Percentiles rank a stretch among this genome's conserved stretches.
Conservation (phyloP, 179 eudicot genomes). For the Spinacia oleracea region DNA sequence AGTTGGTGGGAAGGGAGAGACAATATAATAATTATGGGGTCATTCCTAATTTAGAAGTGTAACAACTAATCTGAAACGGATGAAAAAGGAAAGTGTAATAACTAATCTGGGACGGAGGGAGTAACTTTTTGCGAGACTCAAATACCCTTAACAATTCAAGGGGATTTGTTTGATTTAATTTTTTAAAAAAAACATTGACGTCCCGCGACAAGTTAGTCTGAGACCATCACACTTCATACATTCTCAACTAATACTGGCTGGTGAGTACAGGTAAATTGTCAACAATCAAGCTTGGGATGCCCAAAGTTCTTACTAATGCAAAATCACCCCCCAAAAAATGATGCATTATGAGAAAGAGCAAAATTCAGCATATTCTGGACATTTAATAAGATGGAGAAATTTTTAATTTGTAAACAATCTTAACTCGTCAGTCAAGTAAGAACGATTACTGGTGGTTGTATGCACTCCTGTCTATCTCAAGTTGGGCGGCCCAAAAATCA, state of each 20-base stretch:
- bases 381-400: background rate
- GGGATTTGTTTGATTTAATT: no score
- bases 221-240: no score
- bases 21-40: no score
- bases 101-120: no score
- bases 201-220: background rate
- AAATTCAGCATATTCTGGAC: background rate
- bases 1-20: no score
- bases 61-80: no score
- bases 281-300: background rate
- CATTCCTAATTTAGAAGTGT: no score
- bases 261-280: background rate
- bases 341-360: background rate
- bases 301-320: background rate
- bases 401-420: background rate
- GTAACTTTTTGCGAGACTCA: background rate
- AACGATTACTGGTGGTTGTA: conserved; percentile 6
- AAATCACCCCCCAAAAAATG: background rate
- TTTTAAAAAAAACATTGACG: background rate
- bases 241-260: no score
- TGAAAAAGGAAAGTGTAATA: no score
- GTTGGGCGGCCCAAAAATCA: conserved; percentile 61
- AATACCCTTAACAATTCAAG: no score
- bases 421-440: no score
- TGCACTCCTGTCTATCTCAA: conserved; percentile 38